These are phyloP conservation scores for Helminthosporium solani DNA, from an alignment of 2,329 filamentous ascomycete species.

Conservation along the genomic window DNA sequence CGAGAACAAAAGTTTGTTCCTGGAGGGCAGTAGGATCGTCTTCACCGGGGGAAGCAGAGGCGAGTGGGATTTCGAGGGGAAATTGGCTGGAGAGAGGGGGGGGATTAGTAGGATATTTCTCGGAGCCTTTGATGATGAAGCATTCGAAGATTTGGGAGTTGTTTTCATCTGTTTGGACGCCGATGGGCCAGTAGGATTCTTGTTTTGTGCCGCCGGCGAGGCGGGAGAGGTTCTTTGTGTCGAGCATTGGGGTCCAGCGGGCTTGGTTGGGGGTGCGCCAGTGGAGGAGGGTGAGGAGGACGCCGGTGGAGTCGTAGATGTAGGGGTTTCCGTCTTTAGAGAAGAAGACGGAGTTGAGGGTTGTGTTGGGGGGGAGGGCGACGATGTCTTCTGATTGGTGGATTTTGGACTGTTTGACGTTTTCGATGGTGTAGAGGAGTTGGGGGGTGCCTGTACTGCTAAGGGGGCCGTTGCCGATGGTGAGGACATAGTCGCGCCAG, in stretches of 20 bases:
- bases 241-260: conserved; percentile 86
- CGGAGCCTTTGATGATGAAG: conserved; percentile 95
- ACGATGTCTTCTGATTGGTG: conserved; percentile 93
- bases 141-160: conserved; percentile 92
- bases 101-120: conserved; percentile 81
- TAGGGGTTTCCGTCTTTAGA: conserved; percentile 92
- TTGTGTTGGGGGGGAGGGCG: conserved; percentile 72
- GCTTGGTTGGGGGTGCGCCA: conserved; percentile 87
- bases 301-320: conserved; percentile 91
- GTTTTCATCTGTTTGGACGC: conserved; percentile 83
- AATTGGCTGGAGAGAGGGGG: conserved; percentile 87
- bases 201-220: conserved; percentile 81
- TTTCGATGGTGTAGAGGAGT: conserved; percentile 88
- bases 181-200: conserved; percentile 93
- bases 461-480: conserved; percentile 87
- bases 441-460: conserved; percentile 74
- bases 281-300: conserved; percentile 81
- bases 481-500: conserved; percentile 95
- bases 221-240: conserved; percentile 81
- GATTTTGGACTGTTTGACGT: conserved; percentile 90
- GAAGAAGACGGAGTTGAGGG: conserved; percentile 83
- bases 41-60: conserved; percentile 55
- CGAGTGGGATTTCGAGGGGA: conserved; percentile 81
- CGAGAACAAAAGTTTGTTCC: conserved; percentile 64
- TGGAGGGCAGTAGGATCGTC: conserved; percentile 9